Conservation (phyloP, 768 basidiomycete species). For the Leccinellum albellum region DNA sequence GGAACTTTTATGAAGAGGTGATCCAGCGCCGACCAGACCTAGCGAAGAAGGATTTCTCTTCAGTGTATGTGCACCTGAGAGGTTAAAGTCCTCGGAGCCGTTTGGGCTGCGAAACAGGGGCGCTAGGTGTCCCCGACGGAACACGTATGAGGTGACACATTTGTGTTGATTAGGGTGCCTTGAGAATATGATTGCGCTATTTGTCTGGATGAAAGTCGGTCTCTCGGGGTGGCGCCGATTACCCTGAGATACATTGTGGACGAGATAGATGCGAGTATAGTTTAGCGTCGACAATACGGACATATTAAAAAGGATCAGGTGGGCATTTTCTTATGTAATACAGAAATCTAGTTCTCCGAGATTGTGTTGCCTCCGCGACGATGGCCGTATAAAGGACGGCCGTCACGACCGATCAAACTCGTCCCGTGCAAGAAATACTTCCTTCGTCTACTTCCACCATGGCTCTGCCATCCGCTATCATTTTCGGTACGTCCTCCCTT, state of each 20-base stretch:
- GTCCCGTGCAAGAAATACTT: neutral
- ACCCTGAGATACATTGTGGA: neutral
- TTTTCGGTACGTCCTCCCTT: slow-evolving; percentile 58
- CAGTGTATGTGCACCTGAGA: slow-evolving; percentile 63
- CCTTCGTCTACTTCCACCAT: slow-evolving; percentile 24
- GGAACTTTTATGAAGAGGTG: slow-evolving; percentile 56
- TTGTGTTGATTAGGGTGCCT: slow-evolving; percentile 13
- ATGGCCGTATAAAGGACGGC: slow-evolving; percentile 23
- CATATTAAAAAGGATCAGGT: neutral
- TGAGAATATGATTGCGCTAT: neutral
- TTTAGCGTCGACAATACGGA: neutral
- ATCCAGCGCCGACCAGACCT: slow-evolving; percentile 55
- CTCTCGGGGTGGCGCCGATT: neutral
- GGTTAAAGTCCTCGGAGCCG: neutral
- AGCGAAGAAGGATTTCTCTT: slow-evolving; percentile 73
- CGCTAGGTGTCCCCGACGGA: neutral
- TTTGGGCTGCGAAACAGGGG: neutral
- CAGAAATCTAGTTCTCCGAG: slow-evolving; percentile 1
- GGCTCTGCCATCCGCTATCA: slow-evolving; percentile 64
- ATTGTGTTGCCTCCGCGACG: slow-evolving; percentile 25
- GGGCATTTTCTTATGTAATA: slow-evolving; percentile 19
- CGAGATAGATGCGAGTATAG: neutral
- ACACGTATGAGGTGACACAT: neutral
- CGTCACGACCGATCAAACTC: slow-evolving; percentile 22
- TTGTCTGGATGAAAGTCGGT: neutral